Conservation (phyloP, 2,329 filamentous ascomycete genomes). For the Cladosporium sp. region DNA sequence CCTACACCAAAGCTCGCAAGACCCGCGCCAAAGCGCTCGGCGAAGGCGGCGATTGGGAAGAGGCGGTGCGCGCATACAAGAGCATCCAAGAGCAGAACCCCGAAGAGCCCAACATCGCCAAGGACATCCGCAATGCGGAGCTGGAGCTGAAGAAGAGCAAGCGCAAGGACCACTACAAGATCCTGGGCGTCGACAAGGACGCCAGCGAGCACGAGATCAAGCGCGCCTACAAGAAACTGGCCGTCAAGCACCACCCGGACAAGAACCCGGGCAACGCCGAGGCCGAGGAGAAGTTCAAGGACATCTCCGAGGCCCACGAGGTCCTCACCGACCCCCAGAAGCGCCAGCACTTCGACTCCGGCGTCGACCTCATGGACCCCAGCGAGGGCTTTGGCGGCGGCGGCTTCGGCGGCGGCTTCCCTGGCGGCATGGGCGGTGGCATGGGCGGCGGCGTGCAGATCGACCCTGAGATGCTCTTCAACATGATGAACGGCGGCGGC, state of each 20-base stretch:
- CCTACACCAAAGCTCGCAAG: constrained; percentile 86
- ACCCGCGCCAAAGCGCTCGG: constrained; percentile 89
- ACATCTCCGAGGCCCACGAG: constrained; percentile 95
- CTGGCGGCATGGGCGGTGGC: constrained; percentile 33
- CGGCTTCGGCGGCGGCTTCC: constrained; percentile 39
- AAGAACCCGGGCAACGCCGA: constrained; percentile 87
- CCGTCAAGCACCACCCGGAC: constrained; percentile 91
- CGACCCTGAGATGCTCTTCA: constrained; percentile 73
- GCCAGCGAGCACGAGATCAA: constrained; percentile 83
- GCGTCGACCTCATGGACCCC: constrained; percentile 84
- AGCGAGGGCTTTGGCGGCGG: constrained; percentile 75
- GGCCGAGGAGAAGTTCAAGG: constrained; percentile 92
- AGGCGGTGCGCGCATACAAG: constrained; percentile 85
- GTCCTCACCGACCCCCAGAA: constrained; percentile 93
- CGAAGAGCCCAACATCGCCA: constrained; percentile 70
- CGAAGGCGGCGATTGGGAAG: constrained; percentile 84
- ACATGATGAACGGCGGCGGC: constrained; percentile 68
- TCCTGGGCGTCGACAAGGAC: constrained; percentile 81
- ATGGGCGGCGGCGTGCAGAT: constrained; percentile 49
- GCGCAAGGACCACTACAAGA: constrained; percentile 98
- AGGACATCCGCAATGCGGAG: constrained; percentile 85
- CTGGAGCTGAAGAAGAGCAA: constrained; percentile 96
- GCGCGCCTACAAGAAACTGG: constrained; percentile 92
- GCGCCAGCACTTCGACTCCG: constrained; percentile 83
- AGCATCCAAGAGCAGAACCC: constrained; percentile 76